Evolutionary conservation across 352 stramenopile species (phyloP), one percentile per base, ranked within the genome.

Genomic region (Phytophthora nicotianae): DNA sequence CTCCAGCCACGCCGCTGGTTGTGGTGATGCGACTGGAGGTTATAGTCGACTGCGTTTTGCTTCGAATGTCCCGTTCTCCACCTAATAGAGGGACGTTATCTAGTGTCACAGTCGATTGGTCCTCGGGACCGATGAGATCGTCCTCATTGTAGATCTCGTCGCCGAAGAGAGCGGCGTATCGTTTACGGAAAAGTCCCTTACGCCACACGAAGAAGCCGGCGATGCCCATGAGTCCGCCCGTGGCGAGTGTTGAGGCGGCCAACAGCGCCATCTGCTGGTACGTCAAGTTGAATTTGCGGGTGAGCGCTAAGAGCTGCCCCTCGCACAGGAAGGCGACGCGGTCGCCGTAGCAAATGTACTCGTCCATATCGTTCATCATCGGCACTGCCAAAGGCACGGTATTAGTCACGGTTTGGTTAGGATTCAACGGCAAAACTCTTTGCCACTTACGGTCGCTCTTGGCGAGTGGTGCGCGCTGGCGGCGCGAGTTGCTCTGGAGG

Each of bases 261-360:
- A 92, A 49, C 20, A 89, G 47, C 41, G 75, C 75, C 79, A 90
- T 86, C 73, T 90, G 83, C 49, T 86, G 50, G 58, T 90, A 90
- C 43, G 79, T 86, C n/a, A 92, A 55, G 51, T 92, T 92, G 42
- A 90, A 84, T 55, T 89, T 89, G 50, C 69, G 79, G 7, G 81
- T 84, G 14, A 92, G 65, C 16, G 83, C 78, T 0, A 92, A 69
- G 10, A 92, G 52, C 50, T 92, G 83, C 14, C 83, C 83, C 43
- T 92, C 83, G 57, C 83, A 90, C 14, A 92, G 66, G 50, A 92
- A 81, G 33, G 73, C 86, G 9, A 92, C 48, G 50, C 79, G 83
- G 53, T 92, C 81, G 19, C 83, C 83, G 35, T 90, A 92, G 70
- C 83, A 86, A 63, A 92, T 79, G 55, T 88, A 89, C 54, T 89